Base-by-base conservation (phyloP, 2,329 filamentous ascomycete genomes). In the Aplosporella prunicola region DNA sequence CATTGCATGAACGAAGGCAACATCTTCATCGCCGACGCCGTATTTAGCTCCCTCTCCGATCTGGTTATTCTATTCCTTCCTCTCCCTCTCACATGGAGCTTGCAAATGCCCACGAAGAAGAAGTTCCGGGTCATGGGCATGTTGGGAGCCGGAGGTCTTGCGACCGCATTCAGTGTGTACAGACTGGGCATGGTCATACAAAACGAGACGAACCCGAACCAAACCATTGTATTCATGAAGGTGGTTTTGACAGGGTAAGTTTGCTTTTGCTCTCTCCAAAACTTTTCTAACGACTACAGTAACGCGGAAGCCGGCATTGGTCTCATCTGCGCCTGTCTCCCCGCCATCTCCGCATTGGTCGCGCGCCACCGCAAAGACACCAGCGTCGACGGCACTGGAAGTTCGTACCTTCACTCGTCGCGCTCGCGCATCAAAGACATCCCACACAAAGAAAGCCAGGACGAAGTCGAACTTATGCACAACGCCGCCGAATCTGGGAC, bases 21-120 rank as follows among this genome's bases (percentile, higher is more conserved):
- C 16, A 30, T 63, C 5, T 63, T 61, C 39, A 46, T 55, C 3
- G 48, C 51, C 8, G 60, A 62, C 27, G 47, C 55, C 2, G 42
- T 49, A 9, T 40, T 60, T 9, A 55, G 51, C 27, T 50, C 56
- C 10, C 23, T 60, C 5, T 59, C 54, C 15, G 58, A 62, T 37
- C 38, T 55, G 16, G 45, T 56, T 24, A 56, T 61, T 13, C 45
- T 62, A 17, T 10, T 58, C 7, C 35, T 63, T 5, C 60, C 59
- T 3, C 45, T 60, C 7, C 49, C 54, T 0, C 40, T 62, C 30
- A 51, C 51, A 2, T 57, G 51, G 52, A 47, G 43, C 1, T 40
- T 62, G 20, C 47, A 50, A 11, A 45, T 56, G 37, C 43, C 51
- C 1, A 20, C 46, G 14, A 32, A 31, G 3, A 56, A 55, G 40